These are phyloP conservation scores for Naganishia albida DNA, from an alignment of 1,284 basidiomycete species.

Conservation along the genomic window DNA sequence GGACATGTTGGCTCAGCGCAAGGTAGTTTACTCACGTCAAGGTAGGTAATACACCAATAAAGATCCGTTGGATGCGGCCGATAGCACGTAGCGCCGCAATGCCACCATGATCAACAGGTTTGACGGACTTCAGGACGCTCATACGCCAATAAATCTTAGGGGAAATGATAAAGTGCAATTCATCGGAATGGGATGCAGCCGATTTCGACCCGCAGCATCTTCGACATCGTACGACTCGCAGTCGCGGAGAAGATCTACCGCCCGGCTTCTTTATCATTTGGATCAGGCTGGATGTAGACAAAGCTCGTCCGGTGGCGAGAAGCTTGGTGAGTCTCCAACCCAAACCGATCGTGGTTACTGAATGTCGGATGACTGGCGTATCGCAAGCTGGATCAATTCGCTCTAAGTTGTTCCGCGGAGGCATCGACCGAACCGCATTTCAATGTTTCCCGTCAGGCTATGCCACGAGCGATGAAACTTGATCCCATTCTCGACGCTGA, in stretches of 20 bases:
- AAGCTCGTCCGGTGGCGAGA: neutral
- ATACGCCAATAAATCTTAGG: neutral
- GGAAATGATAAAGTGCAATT: no score
- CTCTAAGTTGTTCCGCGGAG: slow-evolving; percentile 15
- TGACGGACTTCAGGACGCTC: no score
- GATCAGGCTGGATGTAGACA: slow-evolving; percentile 13
- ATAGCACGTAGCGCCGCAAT: no score
- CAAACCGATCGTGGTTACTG: neutral
- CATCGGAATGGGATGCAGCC: no score
- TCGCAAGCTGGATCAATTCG: slow-evolving; percentile 1
- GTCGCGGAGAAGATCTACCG: neutral
- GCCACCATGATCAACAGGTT: no score
- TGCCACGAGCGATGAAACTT: neutral
- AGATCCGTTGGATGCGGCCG: no score
- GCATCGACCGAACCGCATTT: no score
- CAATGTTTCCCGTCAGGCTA: no score
- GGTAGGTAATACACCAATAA: neutral
- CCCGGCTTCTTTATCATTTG: slow-evolving; percentile 17
- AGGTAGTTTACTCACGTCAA: neutral
- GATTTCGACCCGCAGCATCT: no score
- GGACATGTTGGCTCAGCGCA: slow-evolving; percentile 14
- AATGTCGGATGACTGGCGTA: neutral
- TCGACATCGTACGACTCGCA: no score
- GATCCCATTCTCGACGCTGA: slow-evolving; percentile 14
- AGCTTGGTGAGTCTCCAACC: neutral